Evolutionary conservation across 306 rosid species (phyloP).

Genomic region (Heteromeles arbutifolia): DNA sequence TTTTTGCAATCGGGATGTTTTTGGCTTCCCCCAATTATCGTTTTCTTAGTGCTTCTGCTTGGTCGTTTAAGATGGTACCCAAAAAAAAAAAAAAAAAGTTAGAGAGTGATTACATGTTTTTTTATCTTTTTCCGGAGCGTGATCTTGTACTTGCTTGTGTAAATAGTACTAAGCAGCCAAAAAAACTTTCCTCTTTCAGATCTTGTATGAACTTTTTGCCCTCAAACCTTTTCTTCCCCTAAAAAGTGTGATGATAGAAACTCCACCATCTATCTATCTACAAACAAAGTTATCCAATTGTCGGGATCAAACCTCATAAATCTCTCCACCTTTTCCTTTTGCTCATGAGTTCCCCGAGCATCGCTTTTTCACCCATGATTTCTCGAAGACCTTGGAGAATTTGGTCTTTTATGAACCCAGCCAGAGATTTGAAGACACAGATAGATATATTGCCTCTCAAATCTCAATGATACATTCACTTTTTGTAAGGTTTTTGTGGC

Average conservation of each 20-base stretch:
- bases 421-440: background rate
- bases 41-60: too few species aligned
- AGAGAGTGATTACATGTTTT: too few species aligned
- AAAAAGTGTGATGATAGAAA: conserved; percentile 10
- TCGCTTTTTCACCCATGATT: conserved; percentile 28
- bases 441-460: background rate
- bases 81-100: too few species aligned
- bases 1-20: too few species aligned
- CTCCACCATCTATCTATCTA: background rate
- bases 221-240: background rate
- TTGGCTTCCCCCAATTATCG: too few species aligned
- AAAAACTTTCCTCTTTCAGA: background rate
- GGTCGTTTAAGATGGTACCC: too few species aligned
- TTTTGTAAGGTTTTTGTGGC: background rate
- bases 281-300: conserved; percentile 3
- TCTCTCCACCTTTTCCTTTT: conserved; percentile 11
- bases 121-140: too few species aligned
- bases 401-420: background rate
- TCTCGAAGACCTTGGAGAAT: background rate
- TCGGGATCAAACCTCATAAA: conserved; percentile 3
- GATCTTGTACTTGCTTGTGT: too few species aligned
- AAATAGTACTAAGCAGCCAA: background rate
- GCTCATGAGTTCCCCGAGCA: conserved; percentile 5
- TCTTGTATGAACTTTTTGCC: background rate
- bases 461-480: conserved; percentile 7